Conservation (phyloP, 106 monocot species). For the Phalaenopsis equestris region DNA sequence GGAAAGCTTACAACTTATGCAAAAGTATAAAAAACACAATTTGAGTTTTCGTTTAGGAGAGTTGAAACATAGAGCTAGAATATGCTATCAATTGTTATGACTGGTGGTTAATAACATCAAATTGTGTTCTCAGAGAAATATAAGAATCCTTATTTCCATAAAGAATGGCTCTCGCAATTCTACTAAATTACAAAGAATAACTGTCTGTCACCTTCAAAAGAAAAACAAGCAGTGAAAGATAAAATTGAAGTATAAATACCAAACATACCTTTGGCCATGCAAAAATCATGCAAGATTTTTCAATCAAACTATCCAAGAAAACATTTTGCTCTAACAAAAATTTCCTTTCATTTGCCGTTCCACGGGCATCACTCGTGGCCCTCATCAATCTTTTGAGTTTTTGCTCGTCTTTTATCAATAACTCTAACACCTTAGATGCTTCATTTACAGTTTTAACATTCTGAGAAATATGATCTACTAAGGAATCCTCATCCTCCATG, state of each 20-base stretch:
- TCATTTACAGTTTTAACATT: constrained; percentile 70
- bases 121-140: neutral
- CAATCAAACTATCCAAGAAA: constrained; percentile 66
- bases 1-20: neutral
- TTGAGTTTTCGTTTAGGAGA: neutral
- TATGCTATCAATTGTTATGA: neutral
- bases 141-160: neutral
- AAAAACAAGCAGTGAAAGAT: neutral
- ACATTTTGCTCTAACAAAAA: constrained; percentile 51
- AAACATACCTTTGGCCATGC: constrained; percentile 80
- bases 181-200: neutral
- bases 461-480: constrained; percentile 63
- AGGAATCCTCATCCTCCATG: constrained; percentile 81
- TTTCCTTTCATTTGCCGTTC: constrained; percentile 66
- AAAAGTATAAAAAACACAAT: neutral
- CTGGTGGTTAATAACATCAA: neutral
- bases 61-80: neutral
- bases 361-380: constrained; percentile 39
- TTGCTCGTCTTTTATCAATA: constrained; percentile 63
- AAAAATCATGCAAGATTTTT: constrained; percentile 51
- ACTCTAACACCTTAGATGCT: constrained; percentile 54
- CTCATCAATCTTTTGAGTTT: constrained; percentile 69
- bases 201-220: neutral
- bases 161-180: neutral
- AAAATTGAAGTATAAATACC: neutral